Evolutionary conservation across 192 early-diverging fungal genomes (phyloP), one percentile per base, ranked within the genome.

Genomic region (Gryganskiella cystojenkinii): DNA sequence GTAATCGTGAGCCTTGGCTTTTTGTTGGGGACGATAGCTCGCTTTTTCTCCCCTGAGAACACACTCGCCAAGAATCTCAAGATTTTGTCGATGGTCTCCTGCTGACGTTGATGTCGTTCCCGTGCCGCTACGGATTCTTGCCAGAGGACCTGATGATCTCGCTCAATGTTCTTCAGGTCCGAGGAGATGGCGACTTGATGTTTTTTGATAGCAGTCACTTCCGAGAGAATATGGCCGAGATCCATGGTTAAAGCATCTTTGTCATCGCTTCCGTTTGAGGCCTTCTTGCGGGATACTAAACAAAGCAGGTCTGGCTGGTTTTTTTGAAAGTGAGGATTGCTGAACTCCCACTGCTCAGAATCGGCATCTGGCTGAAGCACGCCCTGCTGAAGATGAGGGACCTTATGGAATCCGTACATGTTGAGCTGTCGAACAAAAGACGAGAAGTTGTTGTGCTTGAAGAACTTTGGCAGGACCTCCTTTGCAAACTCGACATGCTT

Each of bases 351-450:
- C 55, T 88, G 84, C 76, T 99, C 97, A 0, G 92, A 86, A 27
- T 87, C 87, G 2, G 84, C 86, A 20, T 94, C 92, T 5, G 92
- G 80, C 5, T 90, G 85, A 34, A 98, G 84, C 2, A 94, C 93
- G 31, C 97, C 97, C 53, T 95, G 93, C 61, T 95, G 92, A 15
- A 96, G 71, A 74, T 97, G 94, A n/a, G 95, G 96, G 15, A 98
- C 89, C 61, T 99, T 99, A 82, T 96, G 96, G 67, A 99, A 99
- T 15, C 94, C 98, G 70, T 99, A 97, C 92, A 96, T 91, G 73
- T 97, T 97, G 13, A 96, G 84, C 70, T 97, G 95, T 27, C 95
- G 90, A 1, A 96, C 95, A 88, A 96, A 97, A 30, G 88, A 91
- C 22, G 93, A 85, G 75, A 96, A 96, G 43, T 95, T 96, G 81